These are phyloP conservation scores for Pseudozyma sp. DNA, from an alignment of 1,284 basidiomycete species.

Conservation along the genomic window DNA sequence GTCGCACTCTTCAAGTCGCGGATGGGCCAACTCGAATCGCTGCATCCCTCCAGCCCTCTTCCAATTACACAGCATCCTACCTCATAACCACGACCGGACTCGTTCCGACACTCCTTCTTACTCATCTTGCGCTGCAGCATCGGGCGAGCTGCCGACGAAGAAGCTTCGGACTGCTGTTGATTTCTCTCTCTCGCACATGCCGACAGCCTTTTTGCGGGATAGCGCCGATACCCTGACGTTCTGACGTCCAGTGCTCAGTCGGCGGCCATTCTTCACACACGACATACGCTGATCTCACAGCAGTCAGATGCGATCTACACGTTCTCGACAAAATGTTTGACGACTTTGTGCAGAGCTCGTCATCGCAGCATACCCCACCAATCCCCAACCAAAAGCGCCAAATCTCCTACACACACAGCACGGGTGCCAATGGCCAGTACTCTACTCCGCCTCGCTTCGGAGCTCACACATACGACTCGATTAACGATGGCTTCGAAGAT, in stretches of 20 bases:
- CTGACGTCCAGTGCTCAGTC: no score
- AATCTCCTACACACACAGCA: neutral
- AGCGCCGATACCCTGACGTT: no score
- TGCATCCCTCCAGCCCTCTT: neutral
- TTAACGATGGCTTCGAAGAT: conserved; percentile 40
- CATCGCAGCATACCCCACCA: conserved; percentile 22
- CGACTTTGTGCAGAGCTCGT: conserved; percentile 53
- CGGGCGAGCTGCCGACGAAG: no score
- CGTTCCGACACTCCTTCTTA: neutral
- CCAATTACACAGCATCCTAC: no score
- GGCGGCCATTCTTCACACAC: no score
- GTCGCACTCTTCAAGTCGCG: conserved; percentile 2
- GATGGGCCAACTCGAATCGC: conserved; percentile 22
- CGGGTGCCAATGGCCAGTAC: conserved; percentile 8
- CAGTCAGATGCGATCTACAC: neutral
- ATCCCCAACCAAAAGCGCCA: neutral
- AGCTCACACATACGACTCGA: conserved; percentile 8
- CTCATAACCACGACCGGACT: neutral
- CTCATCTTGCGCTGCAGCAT: no score
- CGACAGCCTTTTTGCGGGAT: no score
- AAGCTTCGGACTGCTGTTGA: no score
- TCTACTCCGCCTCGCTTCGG: conserved; percentile 5
- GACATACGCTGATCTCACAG: no score
- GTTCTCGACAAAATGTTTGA: conserved; percentile 33
- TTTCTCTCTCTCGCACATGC: no score